Evolutionary conservation across 2,329 filamentous ascomycete species (phyloP), one percentile per base, ranked within the genome.

Genomic region (Alternaria ventricosa): DNA sequence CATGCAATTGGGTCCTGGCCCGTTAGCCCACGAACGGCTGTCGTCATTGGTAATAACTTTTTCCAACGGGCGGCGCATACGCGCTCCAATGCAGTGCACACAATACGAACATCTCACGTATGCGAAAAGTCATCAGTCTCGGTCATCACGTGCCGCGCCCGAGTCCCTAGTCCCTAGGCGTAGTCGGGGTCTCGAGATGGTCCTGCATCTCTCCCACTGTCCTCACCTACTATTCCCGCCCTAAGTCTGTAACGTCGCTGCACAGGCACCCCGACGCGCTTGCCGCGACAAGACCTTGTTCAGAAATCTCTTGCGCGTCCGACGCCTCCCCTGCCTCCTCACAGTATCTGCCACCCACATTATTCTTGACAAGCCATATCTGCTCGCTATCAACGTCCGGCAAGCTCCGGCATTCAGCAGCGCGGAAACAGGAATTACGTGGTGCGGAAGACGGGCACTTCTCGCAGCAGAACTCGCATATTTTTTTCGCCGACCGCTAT

Each of bases 341-440:
- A 43, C 41, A 30, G 46, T 20, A 30, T 61, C 60, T 44, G 41
- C 53, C 41, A 51, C 55, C 33, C 61, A 56, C 55, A 27, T 49
- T 55, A 50, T 64, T 46, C 57, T 60, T 63, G 53, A 18, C 56
- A 58, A 54, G 55, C 45, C 27, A 22, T 51, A 56, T 56, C 55
- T 61, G 50, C 57, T 57, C 60, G 22, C 55, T 57, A 63, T 61
- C 63, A 54, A 55, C 54, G 47, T 58, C 68, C 69, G 69, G 69
- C 70, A 72, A 73, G 66, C 70, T 68, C 69, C 70, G 70, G 70
- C 71, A 59, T 61, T 53, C 55, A 71, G 62, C 66, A 71, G 68
- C 58, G 54, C 63, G 58, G 60, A 74, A 71, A 59, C 69, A 71
- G 66, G 67, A 66, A 69, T 67, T 46, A 65, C 69, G 44, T 55